phyloP scores from a whole-genome alignment of 73 alveolate genomes.

The Paramecium sexaurelia region DNA sequence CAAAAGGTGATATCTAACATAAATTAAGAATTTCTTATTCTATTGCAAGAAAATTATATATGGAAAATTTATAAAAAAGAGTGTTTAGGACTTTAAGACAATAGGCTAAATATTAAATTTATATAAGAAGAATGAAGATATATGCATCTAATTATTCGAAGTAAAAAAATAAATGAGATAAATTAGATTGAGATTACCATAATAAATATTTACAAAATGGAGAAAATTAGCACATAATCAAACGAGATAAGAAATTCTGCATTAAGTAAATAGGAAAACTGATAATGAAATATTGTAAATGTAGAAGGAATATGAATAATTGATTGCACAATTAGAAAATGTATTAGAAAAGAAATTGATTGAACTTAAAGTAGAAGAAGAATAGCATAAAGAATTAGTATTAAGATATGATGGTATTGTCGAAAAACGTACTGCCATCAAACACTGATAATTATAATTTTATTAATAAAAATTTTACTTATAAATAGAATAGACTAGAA shows the following conservation, averaged over 20 bases:
- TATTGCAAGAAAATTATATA: slow-evolving; percentile 19
- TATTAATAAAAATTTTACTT: not conserved
- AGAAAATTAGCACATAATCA: not conserved
- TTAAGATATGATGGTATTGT: slow-evolving; percentile 52
- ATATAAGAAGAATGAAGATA: slow-evolving; percentile 8
- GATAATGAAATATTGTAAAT: slow-evolving; percentile 25
- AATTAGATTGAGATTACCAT: not conserved
- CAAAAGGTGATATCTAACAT: not conserved
- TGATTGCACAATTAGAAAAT: slow-evolving; percentile 12
- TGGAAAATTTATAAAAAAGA: not conserved
- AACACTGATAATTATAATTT: slow-evolving; percentile 16
- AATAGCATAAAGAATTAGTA: slow-evolving; percentile 36
- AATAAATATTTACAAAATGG: not conserved
- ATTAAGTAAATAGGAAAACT: slow-evolving; percentile 31
- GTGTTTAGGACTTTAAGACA: not conserved
- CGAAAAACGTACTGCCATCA: slow-evolving; percentile 22
- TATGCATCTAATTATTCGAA: not conserved
- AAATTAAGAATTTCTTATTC: slow-evolving; percentile 38
- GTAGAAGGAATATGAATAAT: slow-evolving; percentile 40
- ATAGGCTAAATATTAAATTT: not conserved
- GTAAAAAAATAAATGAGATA: not conserved
- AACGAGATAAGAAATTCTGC: not conserved
- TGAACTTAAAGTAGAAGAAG: slow-evolving; percentile 52
- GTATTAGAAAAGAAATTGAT: slow-evolving; percentile 16
- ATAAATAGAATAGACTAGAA: not conserved